phyloP scores from a whole-genome alignment of 768 basidiomycete genomes.

The Lentinula aciculospora region DNA sequence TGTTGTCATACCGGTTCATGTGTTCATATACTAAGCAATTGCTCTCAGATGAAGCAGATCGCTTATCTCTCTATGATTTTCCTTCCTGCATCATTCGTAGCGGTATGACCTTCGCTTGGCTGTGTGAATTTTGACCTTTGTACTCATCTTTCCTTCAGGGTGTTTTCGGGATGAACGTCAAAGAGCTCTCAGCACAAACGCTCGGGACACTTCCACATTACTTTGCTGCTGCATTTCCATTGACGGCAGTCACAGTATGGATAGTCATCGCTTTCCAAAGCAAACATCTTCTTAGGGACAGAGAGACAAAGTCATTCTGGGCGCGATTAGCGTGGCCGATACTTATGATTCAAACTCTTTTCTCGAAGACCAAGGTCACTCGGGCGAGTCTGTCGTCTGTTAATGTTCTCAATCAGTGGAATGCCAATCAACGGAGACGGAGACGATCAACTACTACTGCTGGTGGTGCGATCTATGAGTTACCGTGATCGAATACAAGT shows the following conservation, averaged over 20 bases:
- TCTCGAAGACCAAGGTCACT: neutral
- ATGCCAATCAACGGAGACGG: neutral
- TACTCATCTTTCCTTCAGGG: conserved; percentile 23
- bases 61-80: conserved; percentile 61
- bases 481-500: too few relatives aligned
- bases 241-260: conserved; percentile 52
- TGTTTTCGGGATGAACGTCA: conserved; percentile 57
- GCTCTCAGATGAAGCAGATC: conserved; percentile 47
- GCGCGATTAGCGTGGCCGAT: conserved; percentile 7
- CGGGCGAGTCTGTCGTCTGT: neutral
- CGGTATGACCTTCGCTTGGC: conserved; percentile 22
- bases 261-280: conserved; percentile 49
- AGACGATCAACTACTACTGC: neutral
- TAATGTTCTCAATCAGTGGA: neutral
- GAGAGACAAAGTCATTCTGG: conserved; percentile 4
- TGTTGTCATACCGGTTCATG: neutral
- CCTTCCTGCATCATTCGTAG: conserved; percentile 49
- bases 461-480: neutral
- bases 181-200: conserved; percentile 31
- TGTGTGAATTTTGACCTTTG: neutral
- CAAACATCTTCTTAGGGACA: conserved; percentile 13
- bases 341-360: neutral
- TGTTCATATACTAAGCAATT: neutral
- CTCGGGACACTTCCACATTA: conserved; percentile 36
- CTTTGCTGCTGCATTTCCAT: conserved; percentile 32